A percentile compares a stretch with the other conserved stretches of the same genome.
phyloP scores from a whole-genome alignment of 352 stramenopile genomes.

The Phytophthora pluvialis region DNA sequence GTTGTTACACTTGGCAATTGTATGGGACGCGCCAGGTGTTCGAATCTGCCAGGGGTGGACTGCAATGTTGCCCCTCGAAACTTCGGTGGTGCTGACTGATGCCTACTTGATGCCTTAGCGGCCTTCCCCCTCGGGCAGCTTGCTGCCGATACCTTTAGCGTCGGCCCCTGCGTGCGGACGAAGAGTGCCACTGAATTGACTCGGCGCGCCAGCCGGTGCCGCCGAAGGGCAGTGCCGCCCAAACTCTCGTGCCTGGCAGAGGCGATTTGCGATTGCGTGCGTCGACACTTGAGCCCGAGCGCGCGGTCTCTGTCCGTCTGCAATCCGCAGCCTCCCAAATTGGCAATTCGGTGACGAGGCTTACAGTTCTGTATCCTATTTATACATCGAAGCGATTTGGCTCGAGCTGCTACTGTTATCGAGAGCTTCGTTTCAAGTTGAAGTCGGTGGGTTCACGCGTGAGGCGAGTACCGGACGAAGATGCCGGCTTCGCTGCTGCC shows the following conservation, averaged over 20 bases:
- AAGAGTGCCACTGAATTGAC: constrained; percentile 22
- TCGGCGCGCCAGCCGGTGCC: constrained; percentile 12
- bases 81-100: not conserved
- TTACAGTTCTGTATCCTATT: no score
- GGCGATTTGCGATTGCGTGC: not conserved
- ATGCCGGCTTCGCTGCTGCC: constrained; percentile 11
- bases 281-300: constrained; percentile 5
- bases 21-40: constrained; percentile 3
- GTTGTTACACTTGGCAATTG: constrained; percentile 30
- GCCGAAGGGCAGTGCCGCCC: not conserved
- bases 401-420: no score
- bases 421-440: not conserved
- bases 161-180: constrained; percentile 10
- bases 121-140: no score
- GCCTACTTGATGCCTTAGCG: not conserved
- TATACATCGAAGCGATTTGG: no score
- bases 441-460: not conserved
- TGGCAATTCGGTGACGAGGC: not conserved
- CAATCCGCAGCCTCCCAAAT: no score
- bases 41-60: constrained; percentile 4
- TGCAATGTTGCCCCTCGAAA: not conserved
- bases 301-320: not conserved
- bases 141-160: constrained; percentile 16
- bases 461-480: constrained; percentile 27
- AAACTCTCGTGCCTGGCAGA: no score